Evolutionary conservation across 169 alveolate genomes (phyloP).

Genomic region (Babesia divergens): DNA sequence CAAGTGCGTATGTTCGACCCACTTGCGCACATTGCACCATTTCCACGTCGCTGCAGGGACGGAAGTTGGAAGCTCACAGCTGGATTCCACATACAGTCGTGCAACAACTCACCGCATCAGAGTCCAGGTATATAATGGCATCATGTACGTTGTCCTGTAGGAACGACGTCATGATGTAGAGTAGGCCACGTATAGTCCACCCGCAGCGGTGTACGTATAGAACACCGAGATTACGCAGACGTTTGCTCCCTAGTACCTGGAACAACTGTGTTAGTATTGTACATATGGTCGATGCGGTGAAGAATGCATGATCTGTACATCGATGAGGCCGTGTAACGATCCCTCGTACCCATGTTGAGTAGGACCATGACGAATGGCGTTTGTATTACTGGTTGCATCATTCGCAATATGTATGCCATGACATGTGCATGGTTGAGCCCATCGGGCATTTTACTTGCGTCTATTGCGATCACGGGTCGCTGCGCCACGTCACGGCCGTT

Average conservation of each 20-base stretch:
- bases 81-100: not conserved
- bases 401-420: conserved; percentile 45
- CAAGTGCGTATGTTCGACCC: not conserved
- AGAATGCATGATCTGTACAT: conserved; percentile 39
- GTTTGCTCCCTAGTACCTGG: conserved; percentile 39
- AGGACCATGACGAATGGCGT: conserved; percentile 27
- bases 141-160: conserved; percentile 49
- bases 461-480: conserved; percentile 58
- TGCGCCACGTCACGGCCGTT: conserved; percentile 27
- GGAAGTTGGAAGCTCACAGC: not conserved
- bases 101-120: conserved; percentile 24
- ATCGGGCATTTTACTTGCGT: conserved; percentile 13
- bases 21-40: not conserved
- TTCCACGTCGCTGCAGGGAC: not conserved
- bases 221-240: conserved; percentile 46
- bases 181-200: conserved; percentile 50
- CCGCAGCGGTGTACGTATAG: conserved; percentile 55
- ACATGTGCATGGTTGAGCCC: conserved; percentile 6
- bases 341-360: conserved; percentile 49
- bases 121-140: conserved; percentile 37
- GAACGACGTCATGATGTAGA: conserved; percentile 32
- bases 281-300: conserved; percentile 25
- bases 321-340: not conserved
- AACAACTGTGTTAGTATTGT: conserved; percentile 35
- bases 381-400: conserved; percentile 43